These are phyloP conservation scores for Scheffersomyces cryptocercus DNA, from an alignment of 1,139 yeast species.

Conservation along the genomic window DNA sequence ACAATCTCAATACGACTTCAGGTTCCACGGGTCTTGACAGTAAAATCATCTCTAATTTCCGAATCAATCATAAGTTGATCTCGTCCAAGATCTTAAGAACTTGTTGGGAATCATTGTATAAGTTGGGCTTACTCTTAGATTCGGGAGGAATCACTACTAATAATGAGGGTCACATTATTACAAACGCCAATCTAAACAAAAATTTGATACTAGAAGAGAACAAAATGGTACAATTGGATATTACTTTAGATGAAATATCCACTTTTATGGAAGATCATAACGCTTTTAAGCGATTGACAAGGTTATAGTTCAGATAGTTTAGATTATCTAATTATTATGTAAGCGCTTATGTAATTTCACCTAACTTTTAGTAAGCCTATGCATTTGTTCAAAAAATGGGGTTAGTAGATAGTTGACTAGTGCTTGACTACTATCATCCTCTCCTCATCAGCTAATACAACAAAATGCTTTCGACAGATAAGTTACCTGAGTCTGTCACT, in stretches of 20 bases:
- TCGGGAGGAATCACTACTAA: slow-evolving; percentile 31
- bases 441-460: not conserved
- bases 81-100: slow-evolving; percentile 47
- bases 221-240: slow-evolving; percentile 49
- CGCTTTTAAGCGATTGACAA: slow-evolving; percentile 33
- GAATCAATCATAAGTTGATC: slow-evolving; percentile 50
- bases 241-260: slow-evolving; percentile 46
- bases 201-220: slow-evolving; percentile 42
- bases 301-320: slow-evolving; percentile 16
- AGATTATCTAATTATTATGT: not conserved
- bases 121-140: slow-evolving; percentile 39
- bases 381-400: no score
- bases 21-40: slow-evolving; percentile 35
- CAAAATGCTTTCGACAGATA: slow-evolving; percentile 5
- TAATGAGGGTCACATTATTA: slow-evolving; percentile 33
- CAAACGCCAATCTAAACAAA: slow-evolving; percentile 32
- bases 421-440: not conserved
- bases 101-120: slow-evolving; percentile 55
- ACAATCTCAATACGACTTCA: slow-evolving; percentile 39
- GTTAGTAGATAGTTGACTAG: no score
- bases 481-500: slow-evolving; percentile 59
- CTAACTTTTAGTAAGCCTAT: no score
- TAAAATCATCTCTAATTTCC: slow-evolving; percentile 31
- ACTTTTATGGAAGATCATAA: slow-evolving; percentile 30
- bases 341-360: not conserved